Evolutionary conservation across 1,284 basidiomycete species (phyloP), one percentile per base, ranked within the genome.

Genomic region (Irpex sp.): DNA sequence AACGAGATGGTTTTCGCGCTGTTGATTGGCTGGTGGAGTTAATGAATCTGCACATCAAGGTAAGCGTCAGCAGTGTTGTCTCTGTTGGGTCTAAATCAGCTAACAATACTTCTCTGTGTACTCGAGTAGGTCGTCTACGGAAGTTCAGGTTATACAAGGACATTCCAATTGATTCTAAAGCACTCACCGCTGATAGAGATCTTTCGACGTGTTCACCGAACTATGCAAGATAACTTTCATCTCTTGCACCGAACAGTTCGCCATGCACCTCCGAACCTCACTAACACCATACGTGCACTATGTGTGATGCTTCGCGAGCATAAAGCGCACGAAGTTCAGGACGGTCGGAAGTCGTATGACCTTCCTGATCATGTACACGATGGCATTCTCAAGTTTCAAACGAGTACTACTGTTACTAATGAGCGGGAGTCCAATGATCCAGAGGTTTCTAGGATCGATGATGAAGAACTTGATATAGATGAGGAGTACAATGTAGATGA

Each of bases 111-210:
- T 17, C 3, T 51, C 11, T 21, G 17, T 51, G 17, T 44, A 19
- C 19, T n/a, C 3, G 19, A 8, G 3, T 51, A 51, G 49, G 49
- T 51, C 49, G 49, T 51, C n/a, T 51, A 51, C 19, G 49, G 49
- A 8, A 51, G 49, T 19, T 51, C 49, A 17, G 49, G 49, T 15
- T 51, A 51, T 51, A 17, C 49, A 8, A 66, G 70, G 31, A 71
- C 66, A 38, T 69, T 70, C 40, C 64, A 69, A 17, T 58, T 65
- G 0, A 73, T 77, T 34, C 65, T 76, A 9, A 66, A 67, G 19
- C 72, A 77, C 59, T 78, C 76, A n/a, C 65, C 71, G 6, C 65
- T 77, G 0, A 72, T 77, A 21, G 70, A 74, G 60, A 66, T 73
- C 2, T 78, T 73, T 65, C 69, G 71, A 31, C 64, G 61, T 38